Percentiles rank a stretch among this genome's conserved stretches.
Conservation (phyloP, 2,329 filamentous ascomycete genomes). For the Harringtonia lauricola region DNA sequence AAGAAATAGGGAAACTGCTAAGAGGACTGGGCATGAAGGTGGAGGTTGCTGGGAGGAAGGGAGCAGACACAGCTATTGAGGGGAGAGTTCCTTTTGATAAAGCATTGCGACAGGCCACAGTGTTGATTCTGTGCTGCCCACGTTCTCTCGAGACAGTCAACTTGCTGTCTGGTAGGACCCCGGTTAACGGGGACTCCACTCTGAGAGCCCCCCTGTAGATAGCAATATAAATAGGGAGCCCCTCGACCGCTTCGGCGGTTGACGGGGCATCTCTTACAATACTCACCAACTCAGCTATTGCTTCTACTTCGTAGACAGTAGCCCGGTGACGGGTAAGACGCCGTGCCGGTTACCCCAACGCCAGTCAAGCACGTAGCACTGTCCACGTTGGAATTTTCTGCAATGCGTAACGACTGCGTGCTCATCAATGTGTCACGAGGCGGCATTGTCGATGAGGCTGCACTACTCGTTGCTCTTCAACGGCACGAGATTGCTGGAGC, state of each 20-base stretch:
- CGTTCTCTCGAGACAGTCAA: conserved; percentile 15
- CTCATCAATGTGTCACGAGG: conserved; percentile 23
- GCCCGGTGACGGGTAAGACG: no score
- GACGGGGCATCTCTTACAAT: no score
- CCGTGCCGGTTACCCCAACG: no score
- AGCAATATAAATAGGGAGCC: no score
- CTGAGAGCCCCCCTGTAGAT: no score
- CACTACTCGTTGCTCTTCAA: conserved; percentile 20
- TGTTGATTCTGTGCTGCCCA: conserved; percentile 21
- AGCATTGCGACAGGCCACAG: conserved; percentile 17
- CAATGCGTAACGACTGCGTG: conserved; percentile 14
- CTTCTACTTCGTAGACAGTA: no score
- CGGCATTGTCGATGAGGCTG: conserved; percentile 22
- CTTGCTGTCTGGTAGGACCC: conserved; percentile 12
- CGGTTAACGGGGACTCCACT: no score
- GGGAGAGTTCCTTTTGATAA: conserved; percentile 13
- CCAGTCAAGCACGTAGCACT: no score
- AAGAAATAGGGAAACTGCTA: conserved; percentile 18
- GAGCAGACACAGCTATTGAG: conserved; percentile 7
- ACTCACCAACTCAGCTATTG: no score
- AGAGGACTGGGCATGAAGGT: conserved; percentile 20
- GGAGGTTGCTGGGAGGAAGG: conserved; percentile 11
- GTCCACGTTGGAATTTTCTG: conserved; percentile 12
- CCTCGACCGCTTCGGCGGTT: no score
- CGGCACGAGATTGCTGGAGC: conserved; percentile 18